A percentile compares a stretch with the other conserved stretches of the same genome.
Evolutionary conservation across 305 asterid species (phyloP).

Genomic region (Galium porrigens): DNA sequence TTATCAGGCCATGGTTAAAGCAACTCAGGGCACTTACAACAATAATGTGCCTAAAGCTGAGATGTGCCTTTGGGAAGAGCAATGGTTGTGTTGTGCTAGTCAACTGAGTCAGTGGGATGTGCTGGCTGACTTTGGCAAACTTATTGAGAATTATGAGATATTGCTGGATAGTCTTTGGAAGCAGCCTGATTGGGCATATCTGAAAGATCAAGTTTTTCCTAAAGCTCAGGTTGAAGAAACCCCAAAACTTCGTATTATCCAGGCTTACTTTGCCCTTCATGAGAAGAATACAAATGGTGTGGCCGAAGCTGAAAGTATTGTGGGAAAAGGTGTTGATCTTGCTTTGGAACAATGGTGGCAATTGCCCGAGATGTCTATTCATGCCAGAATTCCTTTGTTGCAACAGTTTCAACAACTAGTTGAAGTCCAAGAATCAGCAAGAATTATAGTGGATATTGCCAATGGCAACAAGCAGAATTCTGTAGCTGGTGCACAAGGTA

Average conservation of each 20-base stretch:
- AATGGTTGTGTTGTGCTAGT: slow-evolving; percentile 89
- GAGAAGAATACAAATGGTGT: slow-evolving; percentile 87
- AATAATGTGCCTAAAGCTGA: slow-evolving; percentile 97
- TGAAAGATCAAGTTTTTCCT: slow-evolving; percentile 84
- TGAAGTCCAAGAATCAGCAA: slow-evolving; percentile 97
- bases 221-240: slow-evolving; percentile 98
- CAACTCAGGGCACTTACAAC: slow-evolving; percentile 97
- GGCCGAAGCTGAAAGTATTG: slow-evolving; percentile 79
- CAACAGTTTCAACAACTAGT: slow-evolving; percentile 99
- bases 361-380: slow-evolving; percentile 95
- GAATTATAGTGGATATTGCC: slow-evolving; percentile 80
- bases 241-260: slow-evolving; percentile 86
- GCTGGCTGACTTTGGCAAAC: slow-evolving; percentile 84
- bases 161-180: slow-evolving; percentile 95
- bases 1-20: slow-evolving; percentile 97
- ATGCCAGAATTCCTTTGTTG: slow-evolving; percentile 83
- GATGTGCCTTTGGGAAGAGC: slow-evolving; percentile 99
- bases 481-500: slow-evolving; percentile 67
- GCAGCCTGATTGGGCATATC: slow-evolving; percentile 94
- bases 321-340: slow-evolving; percentile 91
- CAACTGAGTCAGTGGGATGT: slow-evolving; percentile 99
- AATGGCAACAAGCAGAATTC: slow-evolving; percentile 77
- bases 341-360: slow-evolving; percentile 99
- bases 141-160: slow-evolving; percentile 83
- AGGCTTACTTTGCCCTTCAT: slow-evolving; percentile 94